Percentiles rank a stretch among this genome's conserved stretches.
These are phyloP conservation scores for Carex littledalei DNA, from an alignment of 176 grass and related monocot species.

Conservation along the genomic window DNA sequence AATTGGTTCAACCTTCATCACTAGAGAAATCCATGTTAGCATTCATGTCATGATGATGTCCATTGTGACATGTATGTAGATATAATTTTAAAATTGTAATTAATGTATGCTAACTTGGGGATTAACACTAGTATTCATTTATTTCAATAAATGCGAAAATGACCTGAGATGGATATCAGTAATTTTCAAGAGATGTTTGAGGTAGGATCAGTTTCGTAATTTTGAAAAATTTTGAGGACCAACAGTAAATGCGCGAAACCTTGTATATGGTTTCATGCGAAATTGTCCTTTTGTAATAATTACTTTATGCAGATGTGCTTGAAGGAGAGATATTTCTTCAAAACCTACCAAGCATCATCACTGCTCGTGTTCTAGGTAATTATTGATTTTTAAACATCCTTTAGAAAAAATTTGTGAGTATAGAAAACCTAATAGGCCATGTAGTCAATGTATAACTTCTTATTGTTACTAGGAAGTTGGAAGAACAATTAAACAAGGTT, in stretches of 20 bases:
- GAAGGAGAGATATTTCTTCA: conserved; percentile 99
- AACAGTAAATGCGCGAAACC: background rate
- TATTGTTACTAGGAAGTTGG: background rate
- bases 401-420: background rate
- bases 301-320: conserved; percentile 68
- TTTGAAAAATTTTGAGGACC: background rate
- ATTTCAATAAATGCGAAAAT: background rate
- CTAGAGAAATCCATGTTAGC: background rate
- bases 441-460: background rate
- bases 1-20: background rate
- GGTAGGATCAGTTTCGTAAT: background rate
- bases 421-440: background rate
- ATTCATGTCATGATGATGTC: background rate
- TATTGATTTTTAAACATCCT: conserved; percentile 4
- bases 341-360: conserved; percentile 86
- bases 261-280: background rate
- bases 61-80: background rate
- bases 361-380: conserved; percentile 81
- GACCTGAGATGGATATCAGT: background rate
- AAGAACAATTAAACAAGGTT: background rate
- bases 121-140: background rate
- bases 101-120: background rate
- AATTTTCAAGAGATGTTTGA: background rate
- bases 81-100: background rate
- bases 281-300: conserved; percentile 8